Base-by-base conservation (phyloP, 768 basidiomycete genomes). In the Pulveroboletus sp. region DNA sequence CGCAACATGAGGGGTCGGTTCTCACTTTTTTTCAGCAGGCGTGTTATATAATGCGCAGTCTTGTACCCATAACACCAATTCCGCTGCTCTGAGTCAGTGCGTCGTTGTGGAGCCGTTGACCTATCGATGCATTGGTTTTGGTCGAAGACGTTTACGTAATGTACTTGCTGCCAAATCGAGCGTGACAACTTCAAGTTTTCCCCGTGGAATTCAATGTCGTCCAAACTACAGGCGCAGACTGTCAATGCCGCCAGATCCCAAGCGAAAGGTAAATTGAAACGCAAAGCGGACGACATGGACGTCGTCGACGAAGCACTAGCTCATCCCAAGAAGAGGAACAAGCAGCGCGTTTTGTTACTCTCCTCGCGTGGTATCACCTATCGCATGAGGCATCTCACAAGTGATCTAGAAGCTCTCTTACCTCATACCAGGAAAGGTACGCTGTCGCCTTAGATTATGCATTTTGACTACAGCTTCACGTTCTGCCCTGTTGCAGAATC, bases 351-450 rank as follows among this genome's bases (percentile, higher is more conserved):
- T 6, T 74, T 99, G 45, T 67, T 98, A 60, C 81, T 97, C 43
- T 92, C 89, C 35, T 98, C 95, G 43, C 78, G 96, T 49, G 96
- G 96, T 45, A 80, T 97, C 47, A 97, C 93, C 17, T 89, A 94
- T 69, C 81, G 96, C 23, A 97, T 97, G 93, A 75, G 96, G 55
- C 96, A 99, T 68, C 75, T 99, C 50, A 93, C 97, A 92, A 89
- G 85, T 58, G 96, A 99, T 67, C 63, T 99, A 45, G 90, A 94
- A 65, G 81, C 78, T 0, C 73, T 99, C 24, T 68, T 99, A 10
- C 96, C 96, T 6, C 96, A 99, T 68, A 80, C 89, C 4, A 99
- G 98, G 75, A 98, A 96, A 76, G 96, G 96, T 91, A 43, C 47
- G 79, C 62, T 40, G 76, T 59, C 44, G 40, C 32, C 43, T 12